Conservation (phyloP, 306 rosid species). For the Pterocarpus santalinus region DNA sequence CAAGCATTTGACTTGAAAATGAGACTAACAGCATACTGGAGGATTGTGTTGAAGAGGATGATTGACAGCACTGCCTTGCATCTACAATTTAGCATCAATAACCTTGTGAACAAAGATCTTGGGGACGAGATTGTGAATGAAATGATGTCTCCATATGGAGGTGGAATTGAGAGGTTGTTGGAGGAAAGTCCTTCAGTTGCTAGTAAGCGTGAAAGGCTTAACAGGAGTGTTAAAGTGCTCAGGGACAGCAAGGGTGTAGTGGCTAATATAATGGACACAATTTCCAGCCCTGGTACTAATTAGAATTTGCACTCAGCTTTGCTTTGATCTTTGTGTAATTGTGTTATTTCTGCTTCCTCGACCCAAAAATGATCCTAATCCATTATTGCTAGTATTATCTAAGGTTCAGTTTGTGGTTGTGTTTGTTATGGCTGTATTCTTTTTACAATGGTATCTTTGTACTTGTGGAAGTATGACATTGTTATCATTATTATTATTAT, state of each 20-base stretch:
- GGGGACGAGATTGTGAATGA: slow-evolving; percentile 51
- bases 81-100: slow-evolving; percentile 46
- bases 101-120: slow-evolving; percentile 49
- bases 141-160: slow-evolving; percentile 29
- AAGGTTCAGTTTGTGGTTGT: too few relatives aligned
- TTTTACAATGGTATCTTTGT: too few relatives aligned
- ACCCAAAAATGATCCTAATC: too few relatives aligned
- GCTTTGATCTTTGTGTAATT: too few relatives aligned
- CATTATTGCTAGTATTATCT: too few relatives aligned
- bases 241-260: slow-evolving; percentile 51
- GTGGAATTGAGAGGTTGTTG: slow-evolving; percentile 55
- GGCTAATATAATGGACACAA: slow-evolving; percentile 50
- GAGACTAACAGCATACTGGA: slow-evolving; percentile 61
- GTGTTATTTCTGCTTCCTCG: too few relatives aligned
- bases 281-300: background rate
- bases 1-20: slow-evolving; percentile 61
- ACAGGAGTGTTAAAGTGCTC: slow-evolving; percentile 46
- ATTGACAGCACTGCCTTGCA: slow-evolving; percentile 61
- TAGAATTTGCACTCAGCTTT: too few relatives aligned
- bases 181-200: slow-evolving; percentile 62
- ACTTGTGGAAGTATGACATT: too few relatives aligned
- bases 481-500: too few relatives aligned
- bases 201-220: slow-evolving; percentile 49
- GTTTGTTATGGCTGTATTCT: too few relatives aligned
- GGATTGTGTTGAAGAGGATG: slow-evolving; percentile 53